phyloP scores from a whole-genome alignment of 2,329 filamentous ascomycete genomes.

The Cladosporium sp. region DNA sequence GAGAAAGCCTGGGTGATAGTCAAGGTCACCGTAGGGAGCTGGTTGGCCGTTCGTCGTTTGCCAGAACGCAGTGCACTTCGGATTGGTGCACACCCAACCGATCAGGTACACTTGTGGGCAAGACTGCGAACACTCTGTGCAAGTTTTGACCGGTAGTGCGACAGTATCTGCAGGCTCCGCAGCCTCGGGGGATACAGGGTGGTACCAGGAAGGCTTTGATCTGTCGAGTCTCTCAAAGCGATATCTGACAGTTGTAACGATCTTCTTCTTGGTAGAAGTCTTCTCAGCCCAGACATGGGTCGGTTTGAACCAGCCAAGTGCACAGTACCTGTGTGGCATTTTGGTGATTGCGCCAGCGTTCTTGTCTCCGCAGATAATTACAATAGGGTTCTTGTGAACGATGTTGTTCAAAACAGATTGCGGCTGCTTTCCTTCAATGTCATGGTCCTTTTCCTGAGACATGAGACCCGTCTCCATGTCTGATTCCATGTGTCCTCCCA shows the following conservation, averaged over 20 bases:
- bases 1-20: conserved; percentile 61
- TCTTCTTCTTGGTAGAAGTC: conserved; percentile 25
- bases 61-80: conserved; percentile 58
- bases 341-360: conserved; percentile 51
- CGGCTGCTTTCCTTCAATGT: conserved; percentile 38
- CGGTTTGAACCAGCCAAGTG: conserved; percentile 68
- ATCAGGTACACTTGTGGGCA: conserved; percentile 45
- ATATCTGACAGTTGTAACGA: conserved; percentile 53
- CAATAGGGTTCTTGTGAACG: conserved; percentile 51
- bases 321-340: conserved; percentile 61
- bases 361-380: conserved; percentile 51
- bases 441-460: conserved; percentile 50
- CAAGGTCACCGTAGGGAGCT: conserved; percentile 37
- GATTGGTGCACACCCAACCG: conserved; percentile 61
- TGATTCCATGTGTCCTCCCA: conserved; percentile 56
- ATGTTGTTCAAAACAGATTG: conserved; percentile 50
- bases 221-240: conserved; percentile 66
- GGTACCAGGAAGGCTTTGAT: conserved; percentile 53
- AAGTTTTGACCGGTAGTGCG: conserved; percentile 37
- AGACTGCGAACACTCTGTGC: conserved; percentile 31
- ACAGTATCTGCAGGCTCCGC: not conserved
- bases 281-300: conserved; percentile 69
- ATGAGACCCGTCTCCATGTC: conserved; percentile 50
- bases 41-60: conserved; percentile 38
- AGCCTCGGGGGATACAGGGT: conserved; percentile 19